Evolutionary conservation across 176 grass and related monocot species (phyloP).

Genomic region (Canna indica): DNA sequence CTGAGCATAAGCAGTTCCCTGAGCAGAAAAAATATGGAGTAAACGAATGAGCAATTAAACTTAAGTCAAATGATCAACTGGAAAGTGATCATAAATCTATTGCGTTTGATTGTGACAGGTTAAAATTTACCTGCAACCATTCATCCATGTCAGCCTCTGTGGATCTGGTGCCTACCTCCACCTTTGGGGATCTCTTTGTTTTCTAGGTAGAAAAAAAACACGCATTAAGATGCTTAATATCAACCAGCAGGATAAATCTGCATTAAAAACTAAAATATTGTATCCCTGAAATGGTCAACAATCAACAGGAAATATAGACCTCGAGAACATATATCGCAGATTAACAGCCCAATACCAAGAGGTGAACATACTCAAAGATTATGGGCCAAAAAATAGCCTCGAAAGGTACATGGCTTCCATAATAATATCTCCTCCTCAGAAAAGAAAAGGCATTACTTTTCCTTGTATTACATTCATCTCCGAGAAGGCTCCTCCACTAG

Average conservation of each 20-base stretch:
- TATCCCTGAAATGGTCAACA: no score
- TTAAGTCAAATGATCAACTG: background rate
- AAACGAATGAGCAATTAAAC: background rate
- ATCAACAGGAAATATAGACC: no score
- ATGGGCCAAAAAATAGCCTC: no score
- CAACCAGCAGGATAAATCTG: background rate
- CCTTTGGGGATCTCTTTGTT: conserved; percentile 80
- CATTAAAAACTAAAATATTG: background rate
- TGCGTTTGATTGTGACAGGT: no score
- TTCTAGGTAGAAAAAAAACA: conserved; percentile 33
- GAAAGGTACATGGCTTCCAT: no score
- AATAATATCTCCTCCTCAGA: no score
- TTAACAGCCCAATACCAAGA: no score
- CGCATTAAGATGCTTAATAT: background rate
- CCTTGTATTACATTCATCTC: no score
- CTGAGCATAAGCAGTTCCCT: conserved; percentile 66
- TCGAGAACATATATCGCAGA: no score
- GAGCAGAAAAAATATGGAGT: conserved; percentile 1
- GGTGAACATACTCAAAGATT: no score
- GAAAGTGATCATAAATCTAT: background rate
- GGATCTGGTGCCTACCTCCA: conserved; percentile 73
- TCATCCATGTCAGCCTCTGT: conserved; percentile 81
- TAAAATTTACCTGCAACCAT: conserved; percentile 70
- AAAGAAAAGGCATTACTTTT: no score
- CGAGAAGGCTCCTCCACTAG: no score